These are phyloP conservation scores for Pluteus cervinus DNA, from an alignment of 768 basidiomycete genomes.

Conservation along the genomic window DNA sequence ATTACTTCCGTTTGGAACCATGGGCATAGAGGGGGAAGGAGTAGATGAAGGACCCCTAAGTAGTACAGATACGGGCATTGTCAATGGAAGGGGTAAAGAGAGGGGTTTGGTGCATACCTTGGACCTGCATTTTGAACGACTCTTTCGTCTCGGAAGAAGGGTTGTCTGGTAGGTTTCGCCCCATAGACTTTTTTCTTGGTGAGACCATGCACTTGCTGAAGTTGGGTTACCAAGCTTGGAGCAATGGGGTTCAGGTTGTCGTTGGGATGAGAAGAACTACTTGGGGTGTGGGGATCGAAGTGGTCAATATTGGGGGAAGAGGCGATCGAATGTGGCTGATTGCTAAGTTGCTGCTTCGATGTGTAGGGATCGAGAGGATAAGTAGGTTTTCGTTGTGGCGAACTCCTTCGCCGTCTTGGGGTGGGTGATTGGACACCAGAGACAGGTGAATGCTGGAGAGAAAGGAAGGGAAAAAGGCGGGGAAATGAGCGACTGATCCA, in stretches of 20 bases:
- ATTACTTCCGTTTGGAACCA: too few relatives aligned
- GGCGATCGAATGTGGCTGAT: conserved; percentile 16
- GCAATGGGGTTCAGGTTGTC: conserved; percentile 25
- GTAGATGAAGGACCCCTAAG: too few relatives aligned
- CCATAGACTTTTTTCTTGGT: conserved; percentile 67
- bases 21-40: too few relatives aligned
- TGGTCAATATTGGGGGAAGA: too few relatives aligned
- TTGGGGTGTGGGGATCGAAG: not conserved
- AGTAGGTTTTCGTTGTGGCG: conserved; percentile 28
- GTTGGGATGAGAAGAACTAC: conserved; percentile 11
- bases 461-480: not conserved
- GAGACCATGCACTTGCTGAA: conserved; percentile 63
- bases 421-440: conserved; percentile 10
- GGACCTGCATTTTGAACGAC: too few relatives aligned
- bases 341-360: conserved; percentile 17
- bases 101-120: conserved; percentile 19
- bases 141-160: conserved; percentile 51
- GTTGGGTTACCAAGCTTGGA: conserved; percentile 53
- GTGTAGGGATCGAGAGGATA: conserved; percentile 23
- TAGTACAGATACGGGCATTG: conserved; percentile 14
- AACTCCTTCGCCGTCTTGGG: conserved; percentile 8
- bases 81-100: conserved; percentile 19
- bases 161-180: conserved; percentile 38
- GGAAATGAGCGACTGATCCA: conserved; percentile 11
- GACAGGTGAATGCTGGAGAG: not conserved